Conservation (phyloP, 2,329 filamentous ascomycete species). For the Trichoderma sp. region DNA sequence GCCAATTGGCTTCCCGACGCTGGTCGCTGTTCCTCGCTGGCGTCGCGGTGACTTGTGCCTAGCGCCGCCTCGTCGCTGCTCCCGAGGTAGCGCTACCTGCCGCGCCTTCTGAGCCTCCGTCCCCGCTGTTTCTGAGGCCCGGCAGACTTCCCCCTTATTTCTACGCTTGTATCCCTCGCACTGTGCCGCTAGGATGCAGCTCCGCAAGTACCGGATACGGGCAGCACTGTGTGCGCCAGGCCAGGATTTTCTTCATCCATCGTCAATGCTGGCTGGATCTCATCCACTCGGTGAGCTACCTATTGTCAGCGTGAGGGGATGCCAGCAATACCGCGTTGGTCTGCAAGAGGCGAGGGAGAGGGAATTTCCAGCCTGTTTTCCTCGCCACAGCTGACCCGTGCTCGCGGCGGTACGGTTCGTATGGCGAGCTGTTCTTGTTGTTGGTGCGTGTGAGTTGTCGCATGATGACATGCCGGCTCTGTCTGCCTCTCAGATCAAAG, state of each 20-base stretch:
- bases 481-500: too few relatives aligned
- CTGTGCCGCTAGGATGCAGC: neutral
- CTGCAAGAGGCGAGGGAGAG: slow-evolving; percentile 6
- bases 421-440: neutral
- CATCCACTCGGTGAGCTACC: too few relatives aligned
- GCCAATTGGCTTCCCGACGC: neutral
- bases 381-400: neutral
- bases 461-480: too few relatives aligned
- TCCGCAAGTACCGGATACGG: slow-evolving; percentile 4
- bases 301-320: neutral
- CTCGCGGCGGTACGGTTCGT: slow-evolving; percentile 7
- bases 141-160: neutral
- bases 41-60: neutral
- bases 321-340: neutral
- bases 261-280: neutral
- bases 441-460: neutral
- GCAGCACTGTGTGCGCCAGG: neutral
- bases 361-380: neutral
- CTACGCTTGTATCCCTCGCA: slow-evolving; percentile 5
- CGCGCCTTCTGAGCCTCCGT: neutral
- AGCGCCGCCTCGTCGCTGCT: neutral
- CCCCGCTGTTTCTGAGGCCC: neutral
- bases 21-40: neutral
- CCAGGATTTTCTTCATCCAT: neutral
- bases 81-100: neutral